phyloP scores from a whole-genome alignment of 495 filamentous ascomycete genomes.

The Friedmanniomyces simplex region DNA sequence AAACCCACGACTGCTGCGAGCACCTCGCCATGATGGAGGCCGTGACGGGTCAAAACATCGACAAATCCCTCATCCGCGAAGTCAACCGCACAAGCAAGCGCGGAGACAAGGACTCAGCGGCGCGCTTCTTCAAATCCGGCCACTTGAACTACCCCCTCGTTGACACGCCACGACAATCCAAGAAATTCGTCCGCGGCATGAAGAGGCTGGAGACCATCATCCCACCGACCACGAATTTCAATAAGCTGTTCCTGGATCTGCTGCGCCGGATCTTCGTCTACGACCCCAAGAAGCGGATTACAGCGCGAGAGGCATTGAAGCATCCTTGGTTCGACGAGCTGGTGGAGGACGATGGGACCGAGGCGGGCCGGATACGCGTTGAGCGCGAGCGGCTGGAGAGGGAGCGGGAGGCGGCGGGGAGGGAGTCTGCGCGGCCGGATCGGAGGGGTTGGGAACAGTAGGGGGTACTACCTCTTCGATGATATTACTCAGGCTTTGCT shows the following conservation, averaged over 20 bases:
- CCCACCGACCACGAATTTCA: conserved; percentile 64
- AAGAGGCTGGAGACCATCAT: conserved; percentile 89
- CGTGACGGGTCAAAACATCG: conserved; percentile 38
- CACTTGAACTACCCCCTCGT: conserved; percentile 76
- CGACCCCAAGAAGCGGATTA: conserved; percentile 81
- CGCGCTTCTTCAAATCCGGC: conserved; percentile 63
- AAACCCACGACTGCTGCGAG: conserved; percentile 96
- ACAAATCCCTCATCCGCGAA: conserved; percentile 61
- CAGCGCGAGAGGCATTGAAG: conserved; percentile 78
- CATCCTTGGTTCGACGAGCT: conserved; percentile 92
- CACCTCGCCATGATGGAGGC: conserved; percentile 98
- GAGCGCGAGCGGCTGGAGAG: conserved; percentile 30
- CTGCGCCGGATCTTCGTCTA: conserved; percentile 89
- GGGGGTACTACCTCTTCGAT: no score
- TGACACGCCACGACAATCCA: conserved; percentile 80
- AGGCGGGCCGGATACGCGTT: conserved; percentile 65
- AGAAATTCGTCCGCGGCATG: conserved; percentile 93
- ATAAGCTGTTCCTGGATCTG: conserved; percentile 77
- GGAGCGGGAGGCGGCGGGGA: not conserved
- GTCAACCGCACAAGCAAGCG: conserved; percentile 54
- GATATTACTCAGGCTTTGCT: no score
- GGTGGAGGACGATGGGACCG: conserved; percentile 80
- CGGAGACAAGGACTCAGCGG: conserved; percentile 60
- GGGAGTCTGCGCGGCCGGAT: not conserved
- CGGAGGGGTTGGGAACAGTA: not conserved